Percentiles rank a stretch among this genome's conserved stretches.
Evolutionary conservation across 495 filamentous ascomycete species (phyloP).

Genomic region (Penicillium waksmanii): DNA sequence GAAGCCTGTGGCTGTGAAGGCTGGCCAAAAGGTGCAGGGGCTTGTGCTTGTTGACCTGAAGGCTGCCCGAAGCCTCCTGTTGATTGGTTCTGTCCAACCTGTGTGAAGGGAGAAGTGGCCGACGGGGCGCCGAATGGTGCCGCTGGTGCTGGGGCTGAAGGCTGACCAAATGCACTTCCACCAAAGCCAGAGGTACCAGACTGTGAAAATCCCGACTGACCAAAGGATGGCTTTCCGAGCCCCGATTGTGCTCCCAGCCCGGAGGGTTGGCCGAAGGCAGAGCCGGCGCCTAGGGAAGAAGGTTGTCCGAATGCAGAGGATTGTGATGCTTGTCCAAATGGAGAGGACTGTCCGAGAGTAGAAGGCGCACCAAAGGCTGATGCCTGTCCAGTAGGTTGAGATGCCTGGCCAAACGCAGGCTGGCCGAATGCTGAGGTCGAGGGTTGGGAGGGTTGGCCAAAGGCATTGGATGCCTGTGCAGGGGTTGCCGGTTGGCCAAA

Average conservation of each 20-base stretch:
- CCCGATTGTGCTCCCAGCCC: constrained; percentile 35
- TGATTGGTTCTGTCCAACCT: constrained; percentile 12
- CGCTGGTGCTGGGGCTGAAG: constrained; percentile 16
- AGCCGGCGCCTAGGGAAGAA: constrained; percentile 30
- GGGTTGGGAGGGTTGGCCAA: constrained; percentile 38
- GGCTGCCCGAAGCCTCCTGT: constrained; percentile 20
- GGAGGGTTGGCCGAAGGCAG: constrained; percentile 38
- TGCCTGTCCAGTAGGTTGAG: constrained; percentile 15
- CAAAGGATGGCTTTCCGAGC: constrained; percentile 34
- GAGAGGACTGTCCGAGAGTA: constrained; percentile 28
- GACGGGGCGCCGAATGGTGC: constrained; percentile 26
- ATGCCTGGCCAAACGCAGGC: constrained; percentile 35
- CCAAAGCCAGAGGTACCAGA: constrained; percentile 1
- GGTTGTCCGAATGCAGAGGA: constrained; percentile 36
- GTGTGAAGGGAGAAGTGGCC: not conserved
- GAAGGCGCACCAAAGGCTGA: constrained; percentile 38
- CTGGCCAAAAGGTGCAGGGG: constrained; percentile 26
- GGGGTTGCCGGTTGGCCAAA: constrained; percentile 24
- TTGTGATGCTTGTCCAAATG: constrained; percentile 32
- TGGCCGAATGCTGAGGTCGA: constrained; percentile 7
- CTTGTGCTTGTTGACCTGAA: constrained; percentile 24
- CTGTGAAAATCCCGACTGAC: not conserved
- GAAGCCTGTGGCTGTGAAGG: constrained; percentile 26
- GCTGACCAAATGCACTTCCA: constrained; percentile 26
- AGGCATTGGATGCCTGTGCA: constrained; percentile 23